phyloP scores from a whole-genome alignment of 257 asterid species.

The Solanum phureja region DNA sequence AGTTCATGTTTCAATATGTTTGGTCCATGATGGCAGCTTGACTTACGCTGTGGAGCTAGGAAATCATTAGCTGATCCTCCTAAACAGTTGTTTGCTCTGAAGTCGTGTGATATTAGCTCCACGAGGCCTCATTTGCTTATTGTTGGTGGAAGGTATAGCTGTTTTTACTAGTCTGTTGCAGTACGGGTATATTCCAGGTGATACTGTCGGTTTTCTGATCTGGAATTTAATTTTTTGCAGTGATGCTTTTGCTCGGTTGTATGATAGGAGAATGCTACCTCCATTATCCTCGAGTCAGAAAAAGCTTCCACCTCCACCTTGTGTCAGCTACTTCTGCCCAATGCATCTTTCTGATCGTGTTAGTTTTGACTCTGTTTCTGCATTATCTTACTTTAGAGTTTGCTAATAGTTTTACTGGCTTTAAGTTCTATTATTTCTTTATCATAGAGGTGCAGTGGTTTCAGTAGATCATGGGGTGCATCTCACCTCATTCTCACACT shows the following conservation, averaged over 20 bases:
- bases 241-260: constrained; percentile 93
- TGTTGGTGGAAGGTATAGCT: constrained; percentile 88
- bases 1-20: not conserved
- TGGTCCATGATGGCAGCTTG: constrained; percentile 53
- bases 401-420: not conserved
- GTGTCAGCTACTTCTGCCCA: constrained; percentile 89
- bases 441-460: not conserved
- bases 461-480: not conserved
- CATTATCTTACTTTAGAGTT: not conserved
- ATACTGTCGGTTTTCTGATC: not conserved
- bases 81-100: constrained; percentile 61
- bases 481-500: not conserved
- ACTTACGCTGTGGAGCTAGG: constrained; percentile 85
- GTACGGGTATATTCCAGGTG: not conserved
- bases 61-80: constrained; percentile 83
- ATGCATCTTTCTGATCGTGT: constrained; percentile 91
- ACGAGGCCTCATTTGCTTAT: constrained; percentile 95
- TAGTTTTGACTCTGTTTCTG: constrained; percentile 17
- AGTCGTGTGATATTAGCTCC: constrained; percentile 85
- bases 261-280: constrained; percentile 97
- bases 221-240: constrained; percentile 36
- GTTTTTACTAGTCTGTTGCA: not conserved
- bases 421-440: not conserved
- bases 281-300: constrained; percentile 84
- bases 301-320: constrained; percentile 76